These are phyloP conservation scores for Lolium perenne DNA, from an alignment of 176 grass and related monocot genomes.

Conservation along the genomic window DNA sequence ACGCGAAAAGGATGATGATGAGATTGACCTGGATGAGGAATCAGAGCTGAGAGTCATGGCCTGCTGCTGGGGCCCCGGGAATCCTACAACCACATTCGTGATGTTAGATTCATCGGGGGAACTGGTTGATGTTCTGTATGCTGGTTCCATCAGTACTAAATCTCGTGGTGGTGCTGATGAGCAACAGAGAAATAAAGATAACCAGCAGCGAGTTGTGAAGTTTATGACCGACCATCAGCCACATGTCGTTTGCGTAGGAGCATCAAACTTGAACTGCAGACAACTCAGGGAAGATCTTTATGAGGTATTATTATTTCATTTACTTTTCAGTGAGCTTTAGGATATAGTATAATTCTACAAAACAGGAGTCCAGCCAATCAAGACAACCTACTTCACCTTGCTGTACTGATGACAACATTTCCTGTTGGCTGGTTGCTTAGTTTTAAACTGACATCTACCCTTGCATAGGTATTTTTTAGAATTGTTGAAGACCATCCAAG, in stretches of 20 bases:
- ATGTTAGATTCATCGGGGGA: constrained; percentile 90
- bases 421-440: not conserved
- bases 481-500: constrained; percentile 94
- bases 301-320: constrained; percentile 62
- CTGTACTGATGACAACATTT: not conserved
- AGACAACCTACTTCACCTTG: no score
- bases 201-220: constrained; percentile 79
- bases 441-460: constrained; percentile 26
- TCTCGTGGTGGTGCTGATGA: constrained; percentile 86
- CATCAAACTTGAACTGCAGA: constrained; percentile 79
- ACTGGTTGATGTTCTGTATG: constrained; percentile 94
- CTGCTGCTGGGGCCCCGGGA: constrained; percentile 96
- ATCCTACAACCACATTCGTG: constrained; percentile 88
- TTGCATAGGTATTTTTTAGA: constrained; percentile 85
- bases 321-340: not conserved
- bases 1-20: constrained; percentile 53
- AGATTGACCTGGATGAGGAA: constrained; percentile 68
- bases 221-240: constrained; percentile 95
- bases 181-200: constrained; percentile 80
- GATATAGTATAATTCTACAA: no score
- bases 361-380: no score
- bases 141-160: constrained; percentile 77
- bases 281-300: constrained; percentile 94
- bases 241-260: constrained; percentile 86
- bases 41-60: constrained; percentile 89